phyloP scores from a whole-genome alignment of 2,329 filamentous ascomycete species.

The Simplicillium sp. region DNA sequence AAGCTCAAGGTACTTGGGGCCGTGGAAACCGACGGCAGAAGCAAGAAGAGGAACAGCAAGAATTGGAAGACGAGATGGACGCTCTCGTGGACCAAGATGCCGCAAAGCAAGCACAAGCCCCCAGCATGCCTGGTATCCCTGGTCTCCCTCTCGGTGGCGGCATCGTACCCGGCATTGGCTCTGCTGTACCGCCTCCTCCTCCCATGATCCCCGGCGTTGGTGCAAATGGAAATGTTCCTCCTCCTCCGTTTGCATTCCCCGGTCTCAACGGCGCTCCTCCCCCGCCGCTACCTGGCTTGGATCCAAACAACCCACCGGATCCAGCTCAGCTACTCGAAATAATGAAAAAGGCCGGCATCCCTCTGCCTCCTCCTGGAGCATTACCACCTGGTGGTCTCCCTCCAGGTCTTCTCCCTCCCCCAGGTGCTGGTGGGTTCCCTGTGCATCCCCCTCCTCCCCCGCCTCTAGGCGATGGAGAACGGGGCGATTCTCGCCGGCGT shows the following conservation, averaged over 20 bases:
- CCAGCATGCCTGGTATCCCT: slow-evolving; percentile 48
- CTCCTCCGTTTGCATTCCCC: slow-evolving; percentile 45
- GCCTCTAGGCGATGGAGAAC: slow-evolving; percentile 19
- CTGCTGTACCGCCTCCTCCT: slow-evolving; percentile 25
- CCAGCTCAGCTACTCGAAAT: slow-evolving; percentile 52
- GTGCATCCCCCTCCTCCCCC: slow-evolving; percentile 29
- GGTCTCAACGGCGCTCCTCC: slow-evolving; percentile 35
- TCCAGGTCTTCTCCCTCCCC: slow-evolving; percentile 34
- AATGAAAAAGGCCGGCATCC: slow-evolving; percentile 56
- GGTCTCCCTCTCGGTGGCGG: slow-evolving; percentile 40
- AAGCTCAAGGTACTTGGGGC: slow-evolving; percentile 92
- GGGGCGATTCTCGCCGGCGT: slow-evolving; percentile 34
- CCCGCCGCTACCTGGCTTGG: slow-evolving; percentile 44
- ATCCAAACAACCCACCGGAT: slow-evolving; percentile 51
- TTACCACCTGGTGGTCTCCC: slow-evolving; percentile 35
- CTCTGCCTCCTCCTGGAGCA: slow-evolving; percentile 41
- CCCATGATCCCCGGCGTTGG: slow-evolving; percentile 43
- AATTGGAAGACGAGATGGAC: slow-evolving; percentile 87
- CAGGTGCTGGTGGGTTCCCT: slow-evolving; percentile 22
- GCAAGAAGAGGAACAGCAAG: slow-evolving; percentile 88
- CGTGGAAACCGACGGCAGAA: slow-evolving; percentile 68
- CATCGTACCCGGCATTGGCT: slow-evolving; percentile 30
- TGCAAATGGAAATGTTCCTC: slow-evolving; percentile 23
- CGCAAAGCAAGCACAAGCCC: slow-evolving; percentile 31
- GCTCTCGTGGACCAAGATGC: slow-evolving; percentile 84